Evolutionary conservation across 192 early-diverging fungal species (phyloP), one percentile per base, ranked within the genome.

Genomic region (Backusella sp.): DNA sequence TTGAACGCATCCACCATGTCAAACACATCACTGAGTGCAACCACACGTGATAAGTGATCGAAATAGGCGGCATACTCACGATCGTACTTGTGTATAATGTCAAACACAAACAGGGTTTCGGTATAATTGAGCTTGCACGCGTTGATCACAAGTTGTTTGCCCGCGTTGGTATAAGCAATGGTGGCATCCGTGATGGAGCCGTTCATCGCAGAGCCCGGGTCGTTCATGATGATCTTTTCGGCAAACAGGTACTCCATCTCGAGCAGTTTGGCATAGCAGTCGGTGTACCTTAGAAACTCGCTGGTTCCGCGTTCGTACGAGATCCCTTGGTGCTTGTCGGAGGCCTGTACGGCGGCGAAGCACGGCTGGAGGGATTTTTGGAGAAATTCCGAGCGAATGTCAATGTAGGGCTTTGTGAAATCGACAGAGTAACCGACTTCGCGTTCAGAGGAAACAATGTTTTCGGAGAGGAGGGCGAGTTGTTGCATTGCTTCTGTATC

Each of bases 91-190:
- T 92, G 85, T 17, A 86, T 79, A 32, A 93, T 85, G 77, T 94
- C 92, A 77, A 94, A 87, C 19, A 94, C 77, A 81, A 94, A 86
- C 72, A 84, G 88, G 32, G 92, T 66, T 44, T 94, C 92, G n/a
- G 79, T 84, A 53, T 86, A 74, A 56, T 88, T 76, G 62, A 76
- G 81, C 39, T 87, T 79, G 59, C 84, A 85, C 15, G 88, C 87
- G 11, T 84, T 72, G 21, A 73, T 73, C 73, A 89, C 81, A 26
- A 93, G 75, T 14, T 78, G 62, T 66, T 86, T 87, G 3, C 88
- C 89, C 23, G 82, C 80, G 36, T 88, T 84, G 7, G 88, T 49
- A 46, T 86, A 88, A 30, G 78, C 77, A 19, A 86, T 85, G 0
- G 90, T 62, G 9, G 90, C 79, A 1, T 82, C 72, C 3, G 79